Evolutionary conservation across 768 basidiomycete species (phyloP).

Genomic region (Daedaleopsis sinensis): DNA sequence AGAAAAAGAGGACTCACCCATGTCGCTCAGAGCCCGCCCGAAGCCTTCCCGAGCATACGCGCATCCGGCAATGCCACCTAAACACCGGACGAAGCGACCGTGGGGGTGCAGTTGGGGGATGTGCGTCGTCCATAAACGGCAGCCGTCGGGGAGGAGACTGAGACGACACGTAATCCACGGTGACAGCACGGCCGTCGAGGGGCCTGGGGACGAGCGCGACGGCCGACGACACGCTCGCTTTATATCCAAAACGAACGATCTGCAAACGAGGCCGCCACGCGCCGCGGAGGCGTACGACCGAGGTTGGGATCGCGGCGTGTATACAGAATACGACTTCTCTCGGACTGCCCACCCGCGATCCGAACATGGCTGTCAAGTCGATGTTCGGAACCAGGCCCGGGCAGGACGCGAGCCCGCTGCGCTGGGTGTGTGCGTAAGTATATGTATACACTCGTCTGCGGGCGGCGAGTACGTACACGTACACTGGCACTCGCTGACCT

Average conservation of each 20-base stretch:
- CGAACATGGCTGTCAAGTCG: not conserved
- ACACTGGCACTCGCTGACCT: too few relatives aligned
- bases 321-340: not conserved
- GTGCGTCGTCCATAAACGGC: not conserved
- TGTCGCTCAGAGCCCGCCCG: too few relatives aligned
- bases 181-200: not conserved
- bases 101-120: not conserved
- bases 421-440: too few relatives aligned
- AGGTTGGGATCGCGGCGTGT: not conserved
- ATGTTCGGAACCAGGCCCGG: not conserved
- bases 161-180: slow-evolving; percentile 8
- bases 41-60: not conserved
- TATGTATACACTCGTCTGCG: not conserved
- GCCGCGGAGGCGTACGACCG: slow-evolving; percentile 13
- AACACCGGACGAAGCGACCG: slow-evolving; percentile 1
- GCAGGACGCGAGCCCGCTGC: too few relatives aligned
- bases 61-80: slow-evolving; percentile 12
- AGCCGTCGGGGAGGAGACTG: not conserved
- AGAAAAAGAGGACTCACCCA: too few relatives aligned
- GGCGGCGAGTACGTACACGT: too few relatives aligned
- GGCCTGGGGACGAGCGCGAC: too few relatives aligned
- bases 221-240: not conserved
- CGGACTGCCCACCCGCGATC: slow-evolving; percentile 8
- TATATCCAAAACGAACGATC: slow-evolving; percentile 18
- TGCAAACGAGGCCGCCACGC: slow-evolving; percentile 2